These are phyloP conservation scores for Ophiocordyceps unilateralis DNA, from an alignment of 2,329 filamentous ascomycete species.

Conservation along the genomic window DNA sequence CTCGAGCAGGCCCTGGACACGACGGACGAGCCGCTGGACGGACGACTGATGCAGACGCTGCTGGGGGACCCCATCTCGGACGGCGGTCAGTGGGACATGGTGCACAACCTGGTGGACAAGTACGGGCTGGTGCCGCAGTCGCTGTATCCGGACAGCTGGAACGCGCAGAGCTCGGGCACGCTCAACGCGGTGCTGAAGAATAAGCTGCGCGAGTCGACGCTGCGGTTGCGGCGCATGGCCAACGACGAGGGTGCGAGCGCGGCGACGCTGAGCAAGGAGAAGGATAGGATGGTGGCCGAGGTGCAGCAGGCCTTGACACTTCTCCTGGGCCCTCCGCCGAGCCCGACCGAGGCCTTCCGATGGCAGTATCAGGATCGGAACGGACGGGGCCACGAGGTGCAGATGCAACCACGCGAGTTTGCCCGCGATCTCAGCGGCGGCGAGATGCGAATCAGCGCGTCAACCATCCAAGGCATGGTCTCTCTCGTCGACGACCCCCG, in stretches of 20 bases:
- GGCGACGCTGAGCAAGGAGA: not conserved
- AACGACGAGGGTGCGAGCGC: slow-evolving; percentile 1
- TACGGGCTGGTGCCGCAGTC: slow-evolving; percentile 76
- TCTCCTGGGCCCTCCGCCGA: slow-evolving; percentile 63
- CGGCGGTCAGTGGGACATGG: slow-evolving; percentile 88
- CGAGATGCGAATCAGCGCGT: slow-evolving; percentile 39
- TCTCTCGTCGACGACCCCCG: slow-evolving; percentile 77
- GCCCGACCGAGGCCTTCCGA: slow-evolving; percentile 48
- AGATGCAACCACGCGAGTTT: slow-evolving; percentile 52
- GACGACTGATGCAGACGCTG: slow-evolving; percentile 54
- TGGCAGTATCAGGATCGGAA: slow-evolving; percentile 66
- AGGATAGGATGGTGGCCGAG: slow-evolving; percentile 50
- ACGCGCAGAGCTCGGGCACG: slow-evolving; percentile 50
- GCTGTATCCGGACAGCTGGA: slow-evolving; percentile 69
- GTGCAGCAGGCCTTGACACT: slow-evolving; percentile 70
- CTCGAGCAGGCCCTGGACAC: slow-evolving; percentile 72
- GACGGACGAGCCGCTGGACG: slow-evolving; percentile 49
- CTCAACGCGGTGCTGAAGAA: slow-evolving; percentile 64
- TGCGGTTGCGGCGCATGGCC: slow-evolving; percentile 48
- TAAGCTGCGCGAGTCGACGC: slow-evolving; percentile 71
- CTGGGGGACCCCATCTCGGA: slow-evolving; percentile 54
- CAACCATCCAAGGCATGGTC: slow-evolving; percentile 51
- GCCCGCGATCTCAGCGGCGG: slow-evolving; percentile 47
- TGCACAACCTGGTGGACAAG: slow-evolving; percentile 68
- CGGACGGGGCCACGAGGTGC: slow-evolving; percentile 44